These are phyloP conservation scores for Paspalum notatum DNA, from an alignment of 176 grass and related monocot genomes.

Conservation along the genomic window DNA sequence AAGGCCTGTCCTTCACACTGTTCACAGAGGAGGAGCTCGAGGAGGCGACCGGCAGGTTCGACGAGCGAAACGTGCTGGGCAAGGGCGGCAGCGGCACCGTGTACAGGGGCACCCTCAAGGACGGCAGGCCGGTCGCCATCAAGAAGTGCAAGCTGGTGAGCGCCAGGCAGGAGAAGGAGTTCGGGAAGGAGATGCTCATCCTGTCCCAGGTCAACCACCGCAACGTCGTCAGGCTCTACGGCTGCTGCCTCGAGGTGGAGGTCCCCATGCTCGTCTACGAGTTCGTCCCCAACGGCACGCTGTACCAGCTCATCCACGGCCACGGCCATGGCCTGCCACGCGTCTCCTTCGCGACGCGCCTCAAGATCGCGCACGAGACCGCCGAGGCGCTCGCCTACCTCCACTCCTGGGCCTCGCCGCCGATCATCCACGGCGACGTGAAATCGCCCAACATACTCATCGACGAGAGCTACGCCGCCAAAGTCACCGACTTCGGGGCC, in stretches of 20 bases:
- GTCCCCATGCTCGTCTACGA: conserved; percentile 70
- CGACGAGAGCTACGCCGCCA: conserved; percentile 51
- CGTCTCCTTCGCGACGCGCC: conserved; percentile 35
- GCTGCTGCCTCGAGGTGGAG: conserved; percentile 73
- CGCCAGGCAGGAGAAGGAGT: conserved; percentile 51
- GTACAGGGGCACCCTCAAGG: conserved; percentile 38
- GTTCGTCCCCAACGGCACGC: conserved; percentile 56
- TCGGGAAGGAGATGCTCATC: conserved; percentile 54
- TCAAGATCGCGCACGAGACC: conserved; percentile 58
- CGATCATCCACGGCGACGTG: conserved; percentile 71
- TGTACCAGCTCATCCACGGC: conserved; percentile 47
- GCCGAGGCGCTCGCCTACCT: conserved; percentile 72
- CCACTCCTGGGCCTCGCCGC: conserved; percentile 64
- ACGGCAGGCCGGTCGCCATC: conserved; percentile 21
- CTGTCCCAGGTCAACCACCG: conserved; percentile 63
- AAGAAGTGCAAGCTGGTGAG: conserved; percentile 45
- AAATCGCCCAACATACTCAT: conserved; percentile 69
- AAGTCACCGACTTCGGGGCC: conserved; percentile 66
- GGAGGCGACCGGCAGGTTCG: conserved; percentile 45
- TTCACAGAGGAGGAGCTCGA: conserved; percentile 54
- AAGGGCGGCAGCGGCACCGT: conserved; percentile 46
- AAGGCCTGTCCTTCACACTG: conserved; percentile 46
- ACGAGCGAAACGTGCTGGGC: conserved; percentile 36
- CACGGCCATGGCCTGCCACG: background rate
- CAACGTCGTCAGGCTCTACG: conserved; percentile 63